Conservation (phyloP, 768 basidiomycete genomes). For the Termitomyces sp. region DNA sequence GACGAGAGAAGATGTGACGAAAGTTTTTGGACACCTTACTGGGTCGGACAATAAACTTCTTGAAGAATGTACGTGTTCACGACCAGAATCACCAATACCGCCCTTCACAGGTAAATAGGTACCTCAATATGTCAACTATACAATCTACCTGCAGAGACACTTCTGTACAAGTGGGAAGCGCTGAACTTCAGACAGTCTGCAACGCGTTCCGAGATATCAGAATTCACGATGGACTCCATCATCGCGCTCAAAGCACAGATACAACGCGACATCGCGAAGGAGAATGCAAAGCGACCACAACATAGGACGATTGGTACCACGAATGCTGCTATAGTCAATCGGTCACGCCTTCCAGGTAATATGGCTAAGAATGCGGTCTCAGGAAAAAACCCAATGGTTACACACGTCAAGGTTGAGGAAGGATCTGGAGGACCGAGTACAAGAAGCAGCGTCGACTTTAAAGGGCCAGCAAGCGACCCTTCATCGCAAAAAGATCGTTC, state of each 20-base stretch:
- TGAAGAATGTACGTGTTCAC: constrained; percentile 41
- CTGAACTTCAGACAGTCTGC: constrained; percentile 30
- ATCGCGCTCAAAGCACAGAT: constrained; percentile 41
- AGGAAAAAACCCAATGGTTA: constrained; percentile 8
- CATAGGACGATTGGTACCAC: constrained; percentile 18
- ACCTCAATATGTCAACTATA: constrained; percentile 59
- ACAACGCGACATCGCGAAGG: constrained; percentile 37
- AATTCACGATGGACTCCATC: constrained; percentile 44
- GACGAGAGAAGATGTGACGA: constrained; percentile 20
- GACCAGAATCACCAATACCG: neutral
- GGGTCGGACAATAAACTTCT: constrained; percentile 37
- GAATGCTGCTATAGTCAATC: constrained; percentile 27
- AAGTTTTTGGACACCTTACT: constrained; percentile 19
- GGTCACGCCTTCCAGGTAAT: constrained; percentile 25
- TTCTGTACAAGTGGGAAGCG: constrained; percentile 71
- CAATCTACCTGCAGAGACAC: constrained; percentile 41
- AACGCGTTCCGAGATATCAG: constrained; percentile 28
- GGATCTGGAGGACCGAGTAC: constrained; percentile 19
- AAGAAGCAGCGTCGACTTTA: constrained; percentile 27
- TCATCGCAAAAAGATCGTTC: constrained; percentile 39
- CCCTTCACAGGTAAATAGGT: constrained; percentile 34
- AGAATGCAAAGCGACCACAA: constrained; percentile 27
- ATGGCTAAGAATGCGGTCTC: constrained; percentile 17
- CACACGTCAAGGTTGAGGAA: constrained; percentile 32
- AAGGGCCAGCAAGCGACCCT: constrained; percentile 31